Conservation (phyloP, 2,329 filamentous ascomycete species). For the Pseudohalonectria lignicola region DNA sequence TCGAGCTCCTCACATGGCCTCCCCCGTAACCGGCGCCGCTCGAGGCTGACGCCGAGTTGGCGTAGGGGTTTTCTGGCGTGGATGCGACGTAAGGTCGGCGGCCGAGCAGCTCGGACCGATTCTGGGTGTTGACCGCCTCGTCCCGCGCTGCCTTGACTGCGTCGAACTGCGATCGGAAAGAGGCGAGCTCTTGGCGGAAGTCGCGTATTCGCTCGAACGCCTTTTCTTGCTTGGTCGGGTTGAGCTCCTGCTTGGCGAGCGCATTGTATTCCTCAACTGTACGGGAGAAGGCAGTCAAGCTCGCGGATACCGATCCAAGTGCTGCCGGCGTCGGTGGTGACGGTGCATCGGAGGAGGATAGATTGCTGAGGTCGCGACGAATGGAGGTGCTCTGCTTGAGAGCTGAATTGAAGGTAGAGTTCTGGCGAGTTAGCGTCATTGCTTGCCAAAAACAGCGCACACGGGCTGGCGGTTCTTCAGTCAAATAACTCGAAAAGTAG, state of each 20-base stretch:
- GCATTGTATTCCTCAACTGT: conserved; percentile 87
- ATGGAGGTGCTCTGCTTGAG: conserved; percentile 76
- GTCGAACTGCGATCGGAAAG: conserved; percentile 71
- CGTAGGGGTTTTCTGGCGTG: conserved; percentile 87
- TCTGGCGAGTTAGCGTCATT: conserved; percentile 33
- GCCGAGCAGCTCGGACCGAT: conserved; percentile 74
- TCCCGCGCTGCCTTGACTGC: conserved; percentile 67
- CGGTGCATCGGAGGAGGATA: conserved; percentile 8
- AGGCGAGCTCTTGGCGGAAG: conserved; percentile 72
- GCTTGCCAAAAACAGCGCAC: neutral
- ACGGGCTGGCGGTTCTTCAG: neutral
- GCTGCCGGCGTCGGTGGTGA: conserved; percentile 37
- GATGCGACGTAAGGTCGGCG: conserved; percentile 69
- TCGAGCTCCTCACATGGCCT: conserved; percentile 28
- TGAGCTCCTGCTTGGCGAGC: conserved; percentile 79
- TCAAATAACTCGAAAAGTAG: too few species aligned
- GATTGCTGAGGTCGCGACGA: conserved; percentile 58
- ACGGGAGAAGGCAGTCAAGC: conserved; percentile 62
- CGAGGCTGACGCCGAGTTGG: conserved; percentile 33
- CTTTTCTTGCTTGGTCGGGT: conserved; percentile 84
- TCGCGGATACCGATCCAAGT: conserved; percentile 60
- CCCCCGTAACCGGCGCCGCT: conserved; percentile 17
- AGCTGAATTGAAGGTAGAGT: conserved; percentile 76
- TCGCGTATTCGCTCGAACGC: conserved; percentile 75
- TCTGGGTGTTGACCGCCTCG: conserved; percentile 53